phyloP scores from a whole-genome alignment of 2,329 filamentous ascomycete genomes.

The Colletotrichum sp. region DNA sequence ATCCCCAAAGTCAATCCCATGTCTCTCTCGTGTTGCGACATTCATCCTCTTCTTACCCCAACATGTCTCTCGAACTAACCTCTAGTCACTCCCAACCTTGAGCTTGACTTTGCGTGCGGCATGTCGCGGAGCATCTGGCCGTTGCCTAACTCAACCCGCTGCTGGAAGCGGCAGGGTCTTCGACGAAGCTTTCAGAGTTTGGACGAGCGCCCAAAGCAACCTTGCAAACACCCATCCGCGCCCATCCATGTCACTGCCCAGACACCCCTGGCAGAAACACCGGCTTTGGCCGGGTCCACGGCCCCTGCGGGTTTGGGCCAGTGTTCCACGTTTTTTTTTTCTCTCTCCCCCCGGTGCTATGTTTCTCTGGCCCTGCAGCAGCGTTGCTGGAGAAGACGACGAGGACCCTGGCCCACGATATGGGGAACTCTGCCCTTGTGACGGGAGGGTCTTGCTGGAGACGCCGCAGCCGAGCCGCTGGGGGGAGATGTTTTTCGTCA shows the following conservation, averaged over 20 bases:
- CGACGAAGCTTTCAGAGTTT: neutral
- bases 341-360: neutral
- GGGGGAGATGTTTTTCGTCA: neutral
- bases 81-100: neutral
- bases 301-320: neutral
- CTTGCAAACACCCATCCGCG: neutral
- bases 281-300: constrained; percentile 5
- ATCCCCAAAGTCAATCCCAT: neutral
- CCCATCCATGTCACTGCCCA: neutral
- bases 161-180: neutral
- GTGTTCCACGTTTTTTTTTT: constrained; percentile 1
- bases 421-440: neutral
- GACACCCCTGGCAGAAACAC: constrained; percentile 1
- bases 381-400: neutral
- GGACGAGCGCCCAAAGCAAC: neutral
- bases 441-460: neutral
- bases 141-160: neutral
- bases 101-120: neutral
- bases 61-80: neutral
- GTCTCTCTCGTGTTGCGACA: neutral
- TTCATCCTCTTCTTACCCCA: neutral
- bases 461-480: neutral
- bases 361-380: neutral
- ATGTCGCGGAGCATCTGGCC: neutral
- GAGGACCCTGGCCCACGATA: neutral